Base-by-base conservation (phyloP, 2,329 filamentous ascomycete species). In the Tolypocladium sp. region DNA sequence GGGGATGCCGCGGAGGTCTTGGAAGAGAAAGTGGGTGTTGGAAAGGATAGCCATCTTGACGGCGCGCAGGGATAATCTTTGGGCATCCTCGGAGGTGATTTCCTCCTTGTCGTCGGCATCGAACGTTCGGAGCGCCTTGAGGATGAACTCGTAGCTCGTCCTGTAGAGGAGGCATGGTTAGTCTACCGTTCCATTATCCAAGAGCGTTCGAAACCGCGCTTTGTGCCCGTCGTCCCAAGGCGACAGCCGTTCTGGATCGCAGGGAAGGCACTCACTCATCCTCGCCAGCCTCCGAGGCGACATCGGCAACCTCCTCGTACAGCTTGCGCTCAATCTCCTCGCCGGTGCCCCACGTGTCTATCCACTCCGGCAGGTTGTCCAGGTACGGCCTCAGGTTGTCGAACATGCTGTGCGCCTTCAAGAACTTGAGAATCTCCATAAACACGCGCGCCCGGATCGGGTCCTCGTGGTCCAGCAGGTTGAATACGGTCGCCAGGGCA, bases 401-500 rank as follows among this genome's bases (percentile, higher is more conserved):
- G 70, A 91, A 99, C 74, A 91, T 85, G 70, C 83, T 80, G 68
- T 88, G 82, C 60, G 79, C 75, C 72, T 88, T 88, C 73, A 97
- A 85, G 68, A 97, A 90, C 67, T 88, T 88, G 63, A 97, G 78
- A 67, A 97, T 92, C 69, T 92, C 86, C 73, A 94, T 82, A 70
- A 99, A 90, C 61, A 99, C 91, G 72, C 96, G 89, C 77, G 89
- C 96, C 62, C 94, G 88, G 71, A 90, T 84, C 58, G 91, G 87
- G 71, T 92, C 88, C 69, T 87, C 80, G 62, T 87, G 78, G 66
- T 87, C 78, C 66, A 97, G 84, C 65, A 95, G 88, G 83, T 99
- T 99, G 87, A 97, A 99, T 71, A 99, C 86, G 68, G 92, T 97
- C 71, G 91, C 92, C 67, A 99, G 85, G 67, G 94, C 89, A 66